Conservation (phyloP, 108 stramenopile species). For the Pelagomonas calceolata region DNA sequence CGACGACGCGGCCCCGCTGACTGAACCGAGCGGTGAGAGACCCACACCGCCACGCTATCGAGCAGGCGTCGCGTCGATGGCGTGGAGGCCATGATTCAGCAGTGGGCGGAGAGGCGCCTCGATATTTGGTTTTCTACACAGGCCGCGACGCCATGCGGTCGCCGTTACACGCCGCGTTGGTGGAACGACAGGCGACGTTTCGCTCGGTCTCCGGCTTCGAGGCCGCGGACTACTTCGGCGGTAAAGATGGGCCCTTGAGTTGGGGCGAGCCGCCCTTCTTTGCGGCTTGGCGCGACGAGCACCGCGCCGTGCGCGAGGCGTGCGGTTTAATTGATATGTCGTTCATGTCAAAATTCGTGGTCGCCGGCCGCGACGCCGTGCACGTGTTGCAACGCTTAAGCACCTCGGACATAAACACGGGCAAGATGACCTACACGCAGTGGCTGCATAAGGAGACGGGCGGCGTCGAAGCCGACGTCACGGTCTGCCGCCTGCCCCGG, state of each 20-base stretch:
- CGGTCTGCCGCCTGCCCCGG: constrained; percentile 41
- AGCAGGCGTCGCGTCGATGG: too few relatives aligned
- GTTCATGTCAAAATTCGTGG: constrained; percentile 66
- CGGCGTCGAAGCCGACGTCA: constrained; percentile 58
- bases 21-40: too few relatives aligned
- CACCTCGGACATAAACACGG: constrained; percentile 52
- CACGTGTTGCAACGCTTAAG: constrained; percentile 48
- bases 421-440: constrained; percentile 57
- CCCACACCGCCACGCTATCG: too few relatives aligned
- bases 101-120: too few relatives aligned
- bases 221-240: constrained; percentile 45
- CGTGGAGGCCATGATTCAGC: too few relatives aligned
- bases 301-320: constrained; percentile 40
- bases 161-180: constrained; percentile 43
- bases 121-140: too few relatives aligned
- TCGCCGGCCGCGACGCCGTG: constrained; percentile 53
- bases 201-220: constrained; percentile 62
- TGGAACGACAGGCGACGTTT: constrained; percentile 31
- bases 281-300: constrained; percentile 45
- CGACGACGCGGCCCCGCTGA: too few relatives aligned
- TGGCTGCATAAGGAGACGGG: constrained; percentile 44
- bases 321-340: constrained; percentile 65
- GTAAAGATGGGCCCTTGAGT: constrained; percentile 1
- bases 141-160: constrained; percentile 40
- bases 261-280: constrained; percentile 48